These are phyloP conservation scores for Metschnikowia arizonensis DNA, from an alignment of 805 yeast species.

Conservation along the genomic window DNA sequence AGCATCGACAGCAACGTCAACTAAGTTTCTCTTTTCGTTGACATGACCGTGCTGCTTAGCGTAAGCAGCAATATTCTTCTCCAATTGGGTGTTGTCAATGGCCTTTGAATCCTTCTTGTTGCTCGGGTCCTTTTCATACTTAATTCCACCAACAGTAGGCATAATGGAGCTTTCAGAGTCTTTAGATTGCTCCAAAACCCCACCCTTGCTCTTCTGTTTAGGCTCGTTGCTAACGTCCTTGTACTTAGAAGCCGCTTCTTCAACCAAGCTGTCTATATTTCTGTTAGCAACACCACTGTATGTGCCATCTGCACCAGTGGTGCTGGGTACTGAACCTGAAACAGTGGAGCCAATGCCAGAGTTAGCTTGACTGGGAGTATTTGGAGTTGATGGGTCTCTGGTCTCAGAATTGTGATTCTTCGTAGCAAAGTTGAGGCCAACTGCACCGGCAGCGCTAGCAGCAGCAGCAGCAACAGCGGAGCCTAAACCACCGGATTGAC, in stretches of 20 bases:
- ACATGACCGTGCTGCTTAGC: constrained; percentile 26
- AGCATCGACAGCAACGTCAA: constrained; percentile 27
- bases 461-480: constrained; percentile 19
- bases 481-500: constrained; percentile 6
- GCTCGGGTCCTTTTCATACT: constrained; percentile 3
- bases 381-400: not conserved
- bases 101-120: constrained; percentile 7
- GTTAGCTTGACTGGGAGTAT: not conserved
- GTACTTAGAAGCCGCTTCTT: constrained; percentile 16
- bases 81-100: constrained; percentile 18
- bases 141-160: constrained; percentile 4
- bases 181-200: constrained; percentile 8
- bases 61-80: constrained; percentile 23
- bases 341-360: constrained; percentile 13
- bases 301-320: constrained; percentile 20
- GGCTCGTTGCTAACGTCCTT: constrained; percentile 10
- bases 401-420: not conserved
- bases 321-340: constrained; percentile 20
- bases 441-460: constrained; percentile 20
- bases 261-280: constrained; percentile 20
- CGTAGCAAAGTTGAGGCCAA: constrained; percentile 10
- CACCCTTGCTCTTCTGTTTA: constrained; percentile 9
- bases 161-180: not conserved
- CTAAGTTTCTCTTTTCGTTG: constrained; percentile 22
- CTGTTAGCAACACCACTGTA: constrained; percentile 4